These are phyloP conservation scores for Ceratobasidium sp. DNA, from an alignment of 1,284 basidiomycete species.

Conservation along the genomic window DNA sequence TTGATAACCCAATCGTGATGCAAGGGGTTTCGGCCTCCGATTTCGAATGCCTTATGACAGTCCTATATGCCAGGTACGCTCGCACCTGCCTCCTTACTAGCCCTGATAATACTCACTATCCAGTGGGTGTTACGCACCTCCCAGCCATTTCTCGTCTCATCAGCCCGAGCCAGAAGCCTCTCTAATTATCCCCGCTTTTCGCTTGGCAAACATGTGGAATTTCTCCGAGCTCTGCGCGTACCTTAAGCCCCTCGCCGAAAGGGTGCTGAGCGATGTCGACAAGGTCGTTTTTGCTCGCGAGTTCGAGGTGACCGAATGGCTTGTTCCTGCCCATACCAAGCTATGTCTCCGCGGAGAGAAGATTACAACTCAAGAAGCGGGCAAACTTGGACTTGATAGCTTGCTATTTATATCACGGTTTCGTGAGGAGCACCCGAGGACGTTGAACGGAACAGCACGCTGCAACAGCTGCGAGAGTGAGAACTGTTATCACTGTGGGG, in stretches of 20 bases:
- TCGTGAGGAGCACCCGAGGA: neutral
- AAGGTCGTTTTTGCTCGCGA: constrained; percentile 57
- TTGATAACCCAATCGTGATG: constrained; percentile 1
- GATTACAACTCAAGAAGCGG: constrained; percentile 56
- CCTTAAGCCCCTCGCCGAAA: constrained; percentile 13
- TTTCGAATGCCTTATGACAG: neutral
- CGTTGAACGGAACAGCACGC: neutral
- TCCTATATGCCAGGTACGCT: constrained; percentile 6
- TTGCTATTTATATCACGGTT: too few relatives aligned
- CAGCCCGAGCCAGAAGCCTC: constrained; percentile 2
- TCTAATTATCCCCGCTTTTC: constrained; percentile 18
- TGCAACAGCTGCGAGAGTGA: neutral
- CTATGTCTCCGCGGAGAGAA: constrained; percentile 56
- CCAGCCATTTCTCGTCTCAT: neutral
- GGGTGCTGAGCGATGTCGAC: constrained; percentile 54
- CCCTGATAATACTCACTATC: neutral
- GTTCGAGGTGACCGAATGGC: too few relatives aligned
- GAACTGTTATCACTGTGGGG: too few relatives aligned
- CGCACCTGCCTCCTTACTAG: too few relatives aligned
- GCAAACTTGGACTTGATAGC: constrained; percentile 53
- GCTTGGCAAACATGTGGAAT: constrained; percentile 28
- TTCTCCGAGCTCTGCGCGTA: constrained; percentile 19
- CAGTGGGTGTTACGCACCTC: too few relatives aligned
- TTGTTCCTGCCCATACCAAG: too few relatives aligned
- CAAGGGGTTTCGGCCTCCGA: neutral